These are phyloP conservation scores for Cyclocybe aegerita DNA, from an alignment of 768 basidiomycete species.

Conservation along the genomic window DNA sequence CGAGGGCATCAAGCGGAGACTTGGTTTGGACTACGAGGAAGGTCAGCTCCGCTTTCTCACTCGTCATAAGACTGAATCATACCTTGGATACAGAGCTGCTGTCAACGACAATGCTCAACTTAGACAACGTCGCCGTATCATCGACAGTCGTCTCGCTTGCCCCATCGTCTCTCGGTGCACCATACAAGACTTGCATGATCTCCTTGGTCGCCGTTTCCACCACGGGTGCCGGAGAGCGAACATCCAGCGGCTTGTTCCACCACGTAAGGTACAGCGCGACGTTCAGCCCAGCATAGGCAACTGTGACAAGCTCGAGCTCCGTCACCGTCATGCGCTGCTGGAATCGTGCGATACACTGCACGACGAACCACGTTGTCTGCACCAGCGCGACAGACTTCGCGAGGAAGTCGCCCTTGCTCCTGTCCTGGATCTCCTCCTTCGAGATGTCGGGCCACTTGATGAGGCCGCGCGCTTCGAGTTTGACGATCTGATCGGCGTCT, in stretches of 20 bases:
- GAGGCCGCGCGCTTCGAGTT: constrained; percentile 1
- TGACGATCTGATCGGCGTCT: constrained; percentile 5
- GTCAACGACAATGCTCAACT: too few species aligned
- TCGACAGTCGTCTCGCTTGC: too few species aligned
- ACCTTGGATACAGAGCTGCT: too few species aligned
- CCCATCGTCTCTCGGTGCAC: too few species aligned
- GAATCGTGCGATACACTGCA: constrained; percentile 23
- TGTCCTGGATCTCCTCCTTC: constrained; percentile 14
- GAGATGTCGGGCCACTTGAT: constrained; percentile 11
- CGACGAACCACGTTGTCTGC: constrained; percentile 32
- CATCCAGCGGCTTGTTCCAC: constrained; percentile 23
- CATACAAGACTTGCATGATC: too few species aligned
- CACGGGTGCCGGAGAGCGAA: neutral
- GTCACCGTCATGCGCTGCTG: constrained; percentile 24
- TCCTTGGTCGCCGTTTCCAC: neutral
- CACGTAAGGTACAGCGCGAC: constrained; percentile 27
- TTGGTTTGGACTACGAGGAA: too few species aligned
- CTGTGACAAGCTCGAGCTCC: constrained; percentile 31
- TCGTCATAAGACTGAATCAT: too few species aligned
- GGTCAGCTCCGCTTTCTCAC: too few species aligned
- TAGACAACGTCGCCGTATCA: too few species aligned
- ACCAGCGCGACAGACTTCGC: constrained; percentile 27
- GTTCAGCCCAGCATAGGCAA: constrained; percentile 28
- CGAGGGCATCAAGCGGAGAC: too few species aligned
- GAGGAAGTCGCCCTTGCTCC: constrained; percentile 27